Evolutionary conservation across 176 grass and related monocot species (phyloP).

Genomic region (Oryza meridionalis): DNA sequence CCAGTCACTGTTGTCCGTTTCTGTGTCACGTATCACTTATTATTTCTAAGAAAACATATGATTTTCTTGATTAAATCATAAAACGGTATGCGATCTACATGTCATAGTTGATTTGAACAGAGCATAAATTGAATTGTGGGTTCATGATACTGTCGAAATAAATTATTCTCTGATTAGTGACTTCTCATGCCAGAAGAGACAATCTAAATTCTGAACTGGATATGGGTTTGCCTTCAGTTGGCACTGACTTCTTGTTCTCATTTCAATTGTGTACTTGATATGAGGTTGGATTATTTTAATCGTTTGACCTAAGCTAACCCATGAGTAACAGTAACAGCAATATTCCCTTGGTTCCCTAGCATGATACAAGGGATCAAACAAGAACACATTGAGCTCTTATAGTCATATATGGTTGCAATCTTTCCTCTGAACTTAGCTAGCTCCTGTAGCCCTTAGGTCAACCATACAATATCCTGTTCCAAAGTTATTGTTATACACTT

Average conservation of each 20-base stretch:
- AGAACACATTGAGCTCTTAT: background rate
- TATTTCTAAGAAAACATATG: background rate
- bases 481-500: conserved; percentile 14
- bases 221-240: background rate
- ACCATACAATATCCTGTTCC: background rate
- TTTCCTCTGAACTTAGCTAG: conserved; percentile 30
- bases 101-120: background rate
- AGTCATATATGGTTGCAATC: background rate
- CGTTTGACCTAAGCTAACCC: conserved; percentile 29
- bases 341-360: conserved; percentile 36
- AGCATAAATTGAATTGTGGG: background rate
- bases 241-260: conserved; percentile 7
- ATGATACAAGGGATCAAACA: conserved; percentile 1
- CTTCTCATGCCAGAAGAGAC: background rate
- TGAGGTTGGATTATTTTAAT: background rate
- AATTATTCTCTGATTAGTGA: background rate
- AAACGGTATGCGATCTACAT: too few relatives aligned
- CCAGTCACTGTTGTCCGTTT: background rate
- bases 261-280: background rate
- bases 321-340: conserved; percentile 27
- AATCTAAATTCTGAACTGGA: conserved; percentile 13
- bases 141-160: background rate
- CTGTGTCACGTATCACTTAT: background rate
- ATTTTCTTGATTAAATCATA: background rate
- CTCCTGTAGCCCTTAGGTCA: background rate